A percentile compares a stretch with the other conserved stretches of the same genome.
Evolutionary conservation across 2,329 filamentous ascomycete genomes (phyloP).

Genomic region (Pseudogymnoascus sp.): DNA sequence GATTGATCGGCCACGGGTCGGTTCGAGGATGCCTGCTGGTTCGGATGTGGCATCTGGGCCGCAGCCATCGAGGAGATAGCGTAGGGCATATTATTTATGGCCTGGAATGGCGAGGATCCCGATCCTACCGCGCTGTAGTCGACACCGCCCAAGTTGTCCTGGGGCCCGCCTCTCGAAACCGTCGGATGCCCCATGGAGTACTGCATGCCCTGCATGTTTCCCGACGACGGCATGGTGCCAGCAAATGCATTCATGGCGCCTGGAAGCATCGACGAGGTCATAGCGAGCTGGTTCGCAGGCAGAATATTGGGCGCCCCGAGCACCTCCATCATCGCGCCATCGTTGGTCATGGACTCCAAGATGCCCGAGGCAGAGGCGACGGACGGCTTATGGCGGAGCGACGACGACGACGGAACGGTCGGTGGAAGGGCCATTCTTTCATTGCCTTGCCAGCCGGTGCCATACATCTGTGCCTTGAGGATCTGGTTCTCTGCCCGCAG

Average conservation of each 20-base stretch:
- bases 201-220: neutral
- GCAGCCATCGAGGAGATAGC: neutral
- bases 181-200: conserved; percentile 30
- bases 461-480: conserved; percentile 30
- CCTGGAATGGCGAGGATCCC: neutral
- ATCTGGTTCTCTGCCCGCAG: conserved; percentile 34
- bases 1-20: neutral
- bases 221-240: conserved; percentile 23
- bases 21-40: neutral
- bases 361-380: conserved; percentile 11
- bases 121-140: neutral
- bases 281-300: conserved; percentile 25
- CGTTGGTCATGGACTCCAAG: neutral
- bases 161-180: conserved; percentile 12
- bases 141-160: neutral
- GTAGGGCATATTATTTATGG: neutral
- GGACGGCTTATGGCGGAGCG: conserved; percentile 18
- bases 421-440: conserved; percentile 17
- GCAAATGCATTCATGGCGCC: conserved; percentile 26
- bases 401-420: conserved; percentile 21
- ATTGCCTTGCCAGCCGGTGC: conserved; percentile 14
- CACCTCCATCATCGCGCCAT: neutral
- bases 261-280: conserved; percentile 27
- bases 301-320: conserved; percentile 22
- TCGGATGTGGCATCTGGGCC: neutral